Evolutionary conservation across 495 filamentous ascomycete genomes (phyloP), one percentile per base, ranked within the genome.

Genomic region (Collariella sp.): DNA sequence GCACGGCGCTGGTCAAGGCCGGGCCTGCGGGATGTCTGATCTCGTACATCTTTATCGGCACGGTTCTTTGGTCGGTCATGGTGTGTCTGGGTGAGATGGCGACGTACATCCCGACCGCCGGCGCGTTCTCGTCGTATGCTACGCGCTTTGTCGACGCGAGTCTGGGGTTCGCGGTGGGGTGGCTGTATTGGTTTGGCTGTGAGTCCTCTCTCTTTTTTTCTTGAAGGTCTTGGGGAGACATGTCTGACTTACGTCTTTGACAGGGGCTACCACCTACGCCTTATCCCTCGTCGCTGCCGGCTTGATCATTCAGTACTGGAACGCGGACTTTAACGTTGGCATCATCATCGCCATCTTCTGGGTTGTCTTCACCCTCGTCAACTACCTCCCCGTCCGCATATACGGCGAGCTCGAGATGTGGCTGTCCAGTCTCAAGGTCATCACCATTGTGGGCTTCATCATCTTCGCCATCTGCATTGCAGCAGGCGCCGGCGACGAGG

Each of bases 281-380:
- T 74, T 87, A n/a, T 86, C 89, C 57, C 78, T 91, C 16, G 83
- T 83, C 3, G 86, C 85, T 2, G 84, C 87, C 2, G 79, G 84
- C 7, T 64, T 88, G 48, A 83, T 90, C 52, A 85, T 91, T 35
- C 79, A 85, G 51, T 91, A 80, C 63, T 93, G 88, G 88, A 71
- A 85, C 34, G 57, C 67, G 13, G 67, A 68, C 26, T 61, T 74
- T 26, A 73, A 67, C 56, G 74, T 79, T 46, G 83, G 83, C 23
- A 85, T 84, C 47, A 86, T 86, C 62, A 89, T 91, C 63, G 76
- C 80, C n/a, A 67, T 94, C 50, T 83, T 89, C 67, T 86, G 86
- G 74, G 76, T 84, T 13, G 52, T 86, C 39, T 83, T 91, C 50
- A 70, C 86, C 2, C 62, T 67, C 44, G 63, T 83, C 45, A 89